Percentiles rank a stretch among this genome's conserved stretches.
phyloP scores from a whole-genome alignment of 202 grass and related monocot genomes.

The Panicum hallii region DNA sequence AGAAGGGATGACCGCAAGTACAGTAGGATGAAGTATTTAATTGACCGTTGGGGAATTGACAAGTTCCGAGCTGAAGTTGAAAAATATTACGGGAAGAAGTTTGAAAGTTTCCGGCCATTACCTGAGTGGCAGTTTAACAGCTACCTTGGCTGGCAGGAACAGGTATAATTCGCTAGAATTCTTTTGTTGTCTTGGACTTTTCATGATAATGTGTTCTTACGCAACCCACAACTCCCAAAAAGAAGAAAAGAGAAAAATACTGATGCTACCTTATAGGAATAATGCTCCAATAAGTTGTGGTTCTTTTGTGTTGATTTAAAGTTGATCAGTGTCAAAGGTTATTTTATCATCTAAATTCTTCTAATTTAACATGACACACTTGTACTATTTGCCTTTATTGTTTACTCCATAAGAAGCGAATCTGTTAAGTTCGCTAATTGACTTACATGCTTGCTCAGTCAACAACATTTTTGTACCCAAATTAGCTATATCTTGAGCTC shows the following conservation, averaged over 20 bases:
- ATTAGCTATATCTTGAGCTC: slow-evolving; percentile 20
- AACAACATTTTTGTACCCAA: slow-evolving; percentile 21
- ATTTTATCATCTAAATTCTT: neutral
- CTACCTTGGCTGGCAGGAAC: slow-evolving; percentile 95
- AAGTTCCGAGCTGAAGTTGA: slow-evolving; percentile 78
- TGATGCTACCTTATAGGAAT: slow-evolving; percentile 1
- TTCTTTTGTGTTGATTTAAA: neutral
- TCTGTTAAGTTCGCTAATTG: neutral
- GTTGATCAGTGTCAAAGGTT: neutral
- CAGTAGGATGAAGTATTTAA: slow-evolving; percentile 90
- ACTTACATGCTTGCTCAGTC: neutral
- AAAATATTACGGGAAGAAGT: slow-evolving; percentile 94
- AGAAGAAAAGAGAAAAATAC: neutral
- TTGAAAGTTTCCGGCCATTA: slow-evolving; percentile 61
- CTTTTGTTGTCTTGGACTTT: neutral
- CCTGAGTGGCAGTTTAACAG: slow-evolving; percentile 89
- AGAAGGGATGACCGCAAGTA: slow-evolving; percentile 93
- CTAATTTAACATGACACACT: slow-evolving; percentile 1
- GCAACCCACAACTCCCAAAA: too few relatives aligned
- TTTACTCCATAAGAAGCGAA: neutral
- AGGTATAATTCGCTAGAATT: slow-evolving; percentile 59
- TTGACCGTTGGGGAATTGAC: slow-evolving; percentile 86
- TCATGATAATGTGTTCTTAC: neutral
- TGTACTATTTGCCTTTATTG: neutral
- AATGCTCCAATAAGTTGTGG: neutral